Evolutionary conservation across 2,329 filamentous ascomycete species (phyloP).

Genomic region (Paraconiothyrium sp.): DNA sequence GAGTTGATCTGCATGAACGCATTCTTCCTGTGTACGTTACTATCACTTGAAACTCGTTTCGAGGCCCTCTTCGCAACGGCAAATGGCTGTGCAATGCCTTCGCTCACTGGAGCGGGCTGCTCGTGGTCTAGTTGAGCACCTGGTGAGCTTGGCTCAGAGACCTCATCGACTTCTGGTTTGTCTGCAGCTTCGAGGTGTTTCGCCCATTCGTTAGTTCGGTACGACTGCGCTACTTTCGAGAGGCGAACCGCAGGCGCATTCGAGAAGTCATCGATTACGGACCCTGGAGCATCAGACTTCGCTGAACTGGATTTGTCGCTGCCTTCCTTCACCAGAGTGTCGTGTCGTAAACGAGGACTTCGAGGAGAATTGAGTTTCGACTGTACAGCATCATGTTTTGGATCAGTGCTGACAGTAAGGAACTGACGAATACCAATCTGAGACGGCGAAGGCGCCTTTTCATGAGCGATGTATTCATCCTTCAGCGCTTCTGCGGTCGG

Average conservation of each 20-base stretch:
- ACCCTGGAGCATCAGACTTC: constrained; percentile 49
- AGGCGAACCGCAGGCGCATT: constrained; percentile 74
- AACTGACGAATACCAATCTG: constrained; percentile 26
- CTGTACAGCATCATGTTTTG: constrained; percentile 28
- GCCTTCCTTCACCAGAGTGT: constrained; percentile 29
- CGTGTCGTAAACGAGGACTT: constrained; percentile 31
- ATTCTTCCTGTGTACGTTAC: constrained; percentile 30
- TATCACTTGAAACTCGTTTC: constrained; percentile 35
- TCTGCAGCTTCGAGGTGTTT: constrained; percentile 87
- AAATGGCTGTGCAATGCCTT: constrained; percentile 37
- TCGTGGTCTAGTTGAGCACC: constrained; percentile 59
- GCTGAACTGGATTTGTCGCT: constrained; percentile 51
- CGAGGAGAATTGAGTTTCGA: constrained; percentile 20
- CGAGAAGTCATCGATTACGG: constrained; percentile 54
- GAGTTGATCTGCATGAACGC: constrained; percentile 34
- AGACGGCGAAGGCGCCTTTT: constrained; percentile 1
- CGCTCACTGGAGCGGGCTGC: constrained; percentile 60
- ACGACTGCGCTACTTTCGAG: constrained; percentile 81
- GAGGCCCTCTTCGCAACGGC: constrained; percentile 32
- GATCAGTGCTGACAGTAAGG: constrained; percentile 45
- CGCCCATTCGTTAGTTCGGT: constrained; percentile 95
- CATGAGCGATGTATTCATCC: not conserved
- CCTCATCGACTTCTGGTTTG: constrained; percentile 70
- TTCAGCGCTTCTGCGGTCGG: not conserved
- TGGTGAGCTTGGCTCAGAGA: constrained; percentile 60